Base-by-base conservation (phyloP, 1,284 basidiomycete genomes). In the Trichosporon asahii region DNA sequence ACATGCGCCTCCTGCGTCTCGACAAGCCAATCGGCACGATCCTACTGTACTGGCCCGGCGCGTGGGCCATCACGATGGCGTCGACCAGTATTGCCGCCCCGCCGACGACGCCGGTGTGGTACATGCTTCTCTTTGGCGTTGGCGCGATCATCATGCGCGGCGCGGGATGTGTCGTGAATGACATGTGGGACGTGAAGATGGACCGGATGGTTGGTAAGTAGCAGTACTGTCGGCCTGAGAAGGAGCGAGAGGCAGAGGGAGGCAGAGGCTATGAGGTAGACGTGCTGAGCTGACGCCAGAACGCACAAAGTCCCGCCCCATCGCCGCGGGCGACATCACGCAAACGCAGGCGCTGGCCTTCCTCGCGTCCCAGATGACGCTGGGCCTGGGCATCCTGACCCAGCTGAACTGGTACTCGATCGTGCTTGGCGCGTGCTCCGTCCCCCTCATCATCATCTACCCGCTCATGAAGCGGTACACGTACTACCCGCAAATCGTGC, bases 381-480 rank as follows among this genome's bases (percentile, higher is more conserved):
- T 89, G 3, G 97, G 96, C 0, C 85, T 99, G n/a, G 93, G 88
- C 2, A 90, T 99, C 55, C 84, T 99, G 72, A 87, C 95, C 8
- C 95, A 98, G 79, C 84, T 99, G 46, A 99, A 99, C 85, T 90
- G 88, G 89, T 97, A 98, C 82, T 97, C 95, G 79, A 97, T 99
- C 75, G 77, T 92, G 0, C 87, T 99, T 1, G 97, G 97, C 21
- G 94, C 95, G 7, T 90, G 93, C 0, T 97, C 94, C 0, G 85
- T 99, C 21, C 90, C 90, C 1, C 82, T 98, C 18, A 95, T 99
- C 33, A 88, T 89, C 3, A 83, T 95, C 64, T 99, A 99, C 82
- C 97, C 97, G 0, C 87, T 97, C 76, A 99, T 99, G 97, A 99
- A 99, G 84, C 89, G 97, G 7, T 85, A 98, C 67, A 99, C 97